These are phyloP conservation scores for Luffa acutangula DNA, from an alignment of 306 rosid genomes.

Conservation along the genomic window DNA sequence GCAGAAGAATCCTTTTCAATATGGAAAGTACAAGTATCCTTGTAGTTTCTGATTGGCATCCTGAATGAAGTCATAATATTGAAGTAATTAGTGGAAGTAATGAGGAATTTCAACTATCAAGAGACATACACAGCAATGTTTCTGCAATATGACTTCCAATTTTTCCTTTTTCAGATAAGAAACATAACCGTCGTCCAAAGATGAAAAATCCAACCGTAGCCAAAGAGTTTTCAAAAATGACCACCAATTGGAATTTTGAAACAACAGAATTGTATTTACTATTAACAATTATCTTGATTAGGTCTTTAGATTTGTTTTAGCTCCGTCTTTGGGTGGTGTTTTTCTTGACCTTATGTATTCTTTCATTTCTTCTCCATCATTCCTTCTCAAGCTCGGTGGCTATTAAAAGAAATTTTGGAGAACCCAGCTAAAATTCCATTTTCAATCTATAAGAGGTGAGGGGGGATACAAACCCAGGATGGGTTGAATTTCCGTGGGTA, in stretches of 20 bases:
- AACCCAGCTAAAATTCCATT: background rate
- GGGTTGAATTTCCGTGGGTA: background rate
- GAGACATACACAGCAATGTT: background rate
- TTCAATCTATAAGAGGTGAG: background rate
- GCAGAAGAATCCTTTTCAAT: constrained; percentile 95
- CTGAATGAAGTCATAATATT: constrained; percentile 25
- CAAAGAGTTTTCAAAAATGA: background rate
- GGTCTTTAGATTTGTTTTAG: background rate
- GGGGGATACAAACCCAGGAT: background rate
- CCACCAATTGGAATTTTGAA: background rate
- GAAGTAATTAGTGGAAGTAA: background rate
- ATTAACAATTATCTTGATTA: background rate
- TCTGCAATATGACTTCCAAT: background rate
- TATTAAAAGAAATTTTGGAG: background rate
- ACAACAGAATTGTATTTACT: background rate
- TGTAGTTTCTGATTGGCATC: constrained; percentile 90
- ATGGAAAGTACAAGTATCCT: constrained; percentile 85
- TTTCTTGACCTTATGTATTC: background rate
- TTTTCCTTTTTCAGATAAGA: background rate
- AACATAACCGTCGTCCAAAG: background rate
- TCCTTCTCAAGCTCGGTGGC: too few relatives aligned
- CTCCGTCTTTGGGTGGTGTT: background rate
- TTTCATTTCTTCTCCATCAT: background rate
- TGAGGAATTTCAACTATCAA: background rate
- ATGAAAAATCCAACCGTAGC: constrained; percentile 1